phyloP scores from a whole-genome alignment of 768 basidiomycete genomes.

The Amanita rimosa region DNA sequence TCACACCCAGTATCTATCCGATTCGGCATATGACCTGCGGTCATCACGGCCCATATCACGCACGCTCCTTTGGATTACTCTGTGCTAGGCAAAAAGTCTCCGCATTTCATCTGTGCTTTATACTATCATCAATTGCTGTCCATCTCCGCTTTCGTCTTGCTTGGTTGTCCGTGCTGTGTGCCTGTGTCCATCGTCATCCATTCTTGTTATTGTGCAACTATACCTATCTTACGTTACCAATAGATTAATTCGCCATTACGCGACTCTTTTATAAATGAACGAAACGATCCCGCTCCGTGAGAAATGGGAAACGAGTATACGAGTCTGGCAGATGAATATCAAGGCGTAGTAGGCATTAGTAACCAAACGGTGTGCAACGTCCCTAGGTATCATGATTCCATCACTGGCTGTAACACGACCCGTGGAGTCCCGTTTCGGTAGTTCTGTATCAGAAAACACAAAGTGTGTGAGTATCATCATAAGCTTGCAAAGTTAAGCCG shows the following conservation, averaged over 20 bases:
- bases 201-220: constrained; percentile 6
- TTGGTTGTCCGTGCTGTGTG: constrained; percentile 6
- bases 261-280: neutral
- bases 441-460: constrained; percentile 1
- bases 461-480: neutral
- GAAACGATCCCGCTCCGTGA: neutral
- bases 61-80: neutral
- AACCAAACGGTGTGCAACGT: neutral
- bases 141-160: constrained; percentile 1
- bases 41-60: constrained; percentile 1
- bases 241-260: constrained; percentile 2
- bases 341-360: neutral
- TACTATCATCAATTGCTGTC: neutral
- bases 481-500: neutral
- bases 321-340: neutral
- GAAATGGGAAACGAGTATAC: constrained; percentile 3
- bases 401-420: constrained; percentile 1
- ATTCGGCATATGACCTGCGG: constrained; percentile 1
- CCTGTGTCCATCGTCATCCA: constrained; percentile 3
- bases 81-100: neutral
- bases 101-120: constrained; percentile 1
- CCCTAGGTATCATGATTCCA: constrained; percentile 4
- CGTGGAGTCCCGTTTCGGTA: neutral
- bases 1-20: neutral
- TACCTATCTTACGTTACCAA: constrained; percentile 3